A percentile compares a stretch with the other conserved stretches of the same genome.
Evolutionary conservation across 2,329 filamentous ascomycete species (phyloP).

Genomic region (Colletotrichum kahawae): DNA sequence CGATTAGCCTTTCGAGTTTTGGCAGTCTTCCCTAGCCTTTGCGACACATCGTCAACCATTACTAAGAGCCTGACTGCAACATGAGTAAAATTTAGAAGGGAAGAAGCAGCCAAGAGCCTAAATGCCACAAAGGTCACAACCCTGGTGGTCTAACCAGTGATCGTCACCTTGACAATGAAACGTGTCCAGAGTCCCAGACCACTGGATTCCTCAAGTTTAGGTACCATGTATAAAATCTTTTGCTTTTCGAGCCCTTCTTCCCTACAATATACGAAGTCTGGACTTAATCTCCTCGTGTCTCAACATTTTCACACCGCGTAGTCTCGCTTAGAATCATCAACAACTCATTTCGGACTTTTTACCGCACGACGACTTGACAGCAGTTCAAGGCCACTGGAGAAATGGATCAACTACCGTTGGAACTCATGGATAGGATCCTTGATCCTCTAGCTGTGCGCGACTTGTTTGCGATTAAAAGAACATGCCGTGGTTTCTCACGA

Average conservation of each 20-base stretch:
- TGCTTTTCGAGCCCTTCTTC: background rate
- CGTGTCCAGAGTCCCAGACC: background rate
- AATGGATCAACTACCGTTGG: background rate
- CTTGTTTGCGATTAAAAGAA: background rate
- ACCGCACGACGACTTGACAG: background rate
- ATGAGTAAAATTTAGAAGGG: background rate
- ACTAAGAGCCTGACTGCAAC: background rate
- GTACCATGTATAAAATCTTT: background rate
- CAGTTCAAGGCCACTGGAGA: background rate
- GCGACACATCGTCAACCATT: background rate
- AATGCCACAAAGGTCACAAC: background rate
- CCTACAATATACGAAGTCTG: background rate
- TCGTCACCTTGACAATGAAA: background rate
- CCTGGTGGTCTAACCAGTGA: background rate
- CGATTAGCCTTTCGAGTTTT: background rate
- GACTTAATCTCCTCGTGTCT: background rate
- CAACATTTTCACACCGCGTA: background rate
- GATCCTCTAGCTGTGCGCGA: background rate
- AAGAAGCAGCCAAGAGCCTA: no score
- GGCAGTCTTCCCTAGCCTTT: background rate
- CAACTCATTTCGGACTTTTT: background rate
- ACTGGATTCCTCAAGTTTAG: background rate
- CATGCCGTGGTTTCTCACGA: background rate
- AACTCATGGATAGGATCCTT: background rate
- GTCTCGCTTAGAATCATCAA: background rate